These are phyloP conservation scores for Rasamsonia emersonii DNA, from an alignment of 2,329 filamentous ascomycete species.

Conservation along the genomic window DNA sequence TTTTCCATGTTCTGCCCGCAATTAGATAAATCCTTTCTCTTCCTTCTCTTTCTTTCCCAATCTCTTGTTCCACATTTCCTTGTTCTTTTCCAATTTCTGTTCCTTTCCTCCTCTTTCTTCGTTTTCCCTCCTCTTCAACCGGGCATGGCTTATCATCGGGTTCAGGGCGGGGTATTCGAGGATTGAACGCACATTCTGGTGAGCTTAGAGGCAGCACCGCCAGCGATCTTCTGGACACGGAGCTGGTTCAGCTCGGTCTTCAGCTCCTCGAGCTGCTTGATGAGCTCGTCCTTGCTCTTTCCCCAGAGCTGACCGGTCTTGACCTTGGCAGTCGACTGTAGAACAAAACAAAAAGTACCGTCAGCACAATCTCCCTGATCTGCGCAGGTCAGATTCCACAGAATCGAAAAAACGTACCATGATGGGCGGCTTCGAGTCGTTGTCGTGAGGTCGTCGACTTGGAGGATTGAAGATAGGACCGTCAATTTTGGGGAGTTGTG, in stretches of 20 bases:
- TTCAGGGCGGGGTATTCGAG: not conserved
- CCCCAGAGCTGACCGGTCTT: conserved; percentile 95
- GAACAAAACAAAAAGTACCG: too few species aligned
- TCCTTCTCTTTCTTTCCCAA: conserved; percentile 4
- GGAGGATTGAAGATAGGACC: conserved; percentile 34
- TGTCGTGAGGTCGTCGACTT: conserved; percentile 39
- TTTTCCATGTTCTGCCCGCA: conserved; percentile 5
- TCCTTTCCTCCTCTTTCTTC: conserved; percentile 4
- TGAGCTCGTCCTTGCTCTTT: conserved; percentile 98
- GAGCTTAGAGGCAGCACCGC: conserved; percentile 88
- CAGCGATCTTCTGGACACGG: conserved; percentile 95
- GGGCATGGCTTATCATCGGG: conserved; percentile 6
- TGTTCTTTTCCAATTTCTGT: conserved; percentile 3
- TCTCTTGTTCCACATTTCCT: conserved; percentile 3
- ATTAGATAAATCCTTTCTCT: conserved; percentile 1
- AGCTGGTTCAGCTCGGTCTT: conserved; percentile 95
- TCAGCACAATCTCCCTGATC: too few species aligned
- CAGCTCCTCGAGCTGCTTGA: conserved; percentile 88
- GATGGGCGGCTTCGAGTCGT: conserved; percentile 32
- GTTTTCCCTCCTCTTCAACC: conserved; percentile 1
- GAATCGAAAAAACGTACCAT: conserved; percentile 30
- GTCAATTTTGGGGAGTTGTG: conserved; percentile 33
- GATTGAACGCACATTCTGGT: conserved; percentile 76
- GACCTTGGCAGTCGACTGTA: conserved; percentile 67
- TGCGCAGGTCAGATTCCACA: too few species aligned